A percentile compares a stretch with the other conserved stretches of the same genome.
phyloP scores from a whole-genome alignment of 768 basidiomycete genomes.

The Candolleomyces aberdarensis region DNA sequence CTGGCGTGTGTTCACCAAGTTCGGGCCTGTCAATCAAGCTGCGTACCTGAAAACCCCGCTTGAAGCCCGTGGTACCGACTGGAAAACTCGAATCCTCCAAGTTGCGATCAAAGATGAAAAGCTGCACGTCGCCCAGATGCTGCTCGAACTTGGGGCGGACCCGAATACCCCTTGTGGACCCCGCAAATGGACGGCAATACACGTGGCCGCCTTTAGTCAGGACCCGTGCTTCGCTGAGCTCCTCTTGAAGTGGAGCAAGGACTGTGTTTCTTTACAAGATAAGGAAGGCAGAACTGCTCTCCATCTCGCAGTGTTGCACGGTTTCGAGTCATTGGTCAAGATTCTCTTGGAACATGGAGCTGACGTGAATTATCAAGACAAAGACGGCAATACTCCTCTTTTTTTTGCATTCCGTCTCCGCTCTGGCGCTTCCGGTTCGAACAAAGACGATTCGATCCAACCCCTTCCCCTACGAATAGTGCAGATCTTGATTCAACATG shows the following conservation, averaged over 20 bases:
- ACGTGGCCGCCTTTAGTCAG: neutral
- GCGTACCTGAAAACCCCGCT: neutral
- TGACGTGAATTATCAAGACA: neutral
- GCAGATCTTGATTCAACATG: neutral
- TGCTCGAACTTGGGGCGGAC: neutral
- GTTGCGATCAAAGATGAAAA: neutral
- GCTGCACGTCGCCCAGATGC: neutral
- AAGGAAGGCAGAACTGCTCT: neutral
- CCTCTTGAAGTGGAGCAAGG: neutral
- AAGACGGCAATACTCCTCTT: neutral
- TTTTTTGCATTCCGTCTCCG: neutral
- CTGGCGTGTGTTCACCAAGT: neutral
- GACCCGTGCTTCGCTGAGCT: neutral
- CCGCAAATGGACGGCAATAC: neutral
- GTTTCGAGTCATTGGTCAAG: neutral
- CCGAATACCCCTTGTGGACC: neutral
- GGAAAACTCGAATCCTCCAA: neutral
- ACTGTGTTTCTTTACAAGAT: neutral
- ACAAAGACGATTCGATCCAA: neutral
- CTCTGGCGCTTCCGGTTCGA: neutral
- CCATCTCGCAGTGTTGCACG: neutral
- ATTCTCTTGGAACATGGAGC: neutral
- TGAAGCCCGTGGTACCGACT: neutral
- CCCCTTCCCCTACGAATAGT: neutral
- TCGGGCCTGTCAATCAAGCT: neutral